These are phyloP conservation scores for Aureococcus anophagefferens DNA, from an alignment of 108 stramenopile species.

Conservation along the genomic window DNA sequence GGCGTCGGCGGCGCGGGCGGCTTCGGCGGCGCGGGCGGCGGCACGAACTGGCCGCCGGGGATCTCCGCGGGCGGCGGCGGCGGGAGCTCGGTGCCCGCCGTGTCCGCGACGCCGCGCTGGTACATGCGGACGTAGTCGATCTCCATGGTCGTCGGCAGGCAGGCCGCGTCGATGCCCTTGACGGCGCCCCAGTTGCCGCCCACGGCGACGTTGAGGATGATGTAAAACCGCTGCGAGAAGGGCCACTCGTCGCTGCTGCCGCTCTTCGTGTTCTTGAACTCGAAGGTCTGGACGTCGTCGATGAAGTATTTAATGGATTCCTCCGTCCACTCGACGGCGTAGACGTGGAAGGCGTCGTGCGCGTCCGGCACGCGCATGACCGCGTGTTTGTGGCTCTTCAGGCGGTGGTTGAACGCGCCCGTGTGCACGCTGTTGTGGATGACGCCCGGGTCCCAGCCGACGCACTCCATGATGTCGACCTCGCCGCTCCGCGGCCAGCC, in stretches of 20 bases:
- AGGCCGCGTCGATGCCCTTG: background rate
- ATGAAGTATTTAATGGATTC: constrained; percentile 21
- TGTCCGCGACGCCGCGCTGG: background rate
- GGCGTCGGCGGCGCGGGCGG: too few relatives aligned
- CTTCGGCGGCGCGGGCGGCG: too few relatives aligned
- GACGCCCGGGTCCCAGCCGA: constrained; percentile 20
- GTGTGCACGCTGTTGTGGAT: constrained; percentile 29
- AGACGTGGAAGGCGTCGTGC: constrained; percentile 28
- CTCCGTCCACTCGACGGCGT: constrained; percentile 27
- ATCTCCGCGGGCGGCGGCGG: too few relatives aligned
- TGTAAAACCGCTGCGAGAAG: constrained; percentile 29
- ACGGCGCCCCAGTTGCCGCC: constrained; percentile 16
- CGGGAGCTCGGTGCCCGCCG: too few relatives aligned
- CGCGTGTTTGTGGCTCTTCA: constrained; percentile 12
- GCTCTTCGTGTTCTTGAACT: background rate
- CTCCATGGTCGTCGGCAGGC: background rate
- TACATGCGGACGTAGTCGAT: background rate
- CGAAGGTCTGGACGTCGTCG: constrained; percentile 21
- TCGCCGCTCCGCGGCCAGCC: constrained; percentile 38
- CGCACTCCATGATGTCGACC: constrained; percentile 40
- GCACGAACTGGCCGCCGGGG: too few relatives aligned
- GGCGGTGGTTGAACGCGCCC: constrained; percentile 7
- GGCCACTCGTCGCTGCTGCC: constrained; percentile 17
- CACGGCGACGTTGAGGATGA: constrained; percentile 36
- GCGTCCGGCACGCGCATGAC: constrained; percentile 4